Percentiles rank a stretch among this genome's conserved stretches.
Evolutionary conservation across 2,329 filamentous ascomycete species (phyloP).

Genomic region (Exophiala sp.): DNA sequence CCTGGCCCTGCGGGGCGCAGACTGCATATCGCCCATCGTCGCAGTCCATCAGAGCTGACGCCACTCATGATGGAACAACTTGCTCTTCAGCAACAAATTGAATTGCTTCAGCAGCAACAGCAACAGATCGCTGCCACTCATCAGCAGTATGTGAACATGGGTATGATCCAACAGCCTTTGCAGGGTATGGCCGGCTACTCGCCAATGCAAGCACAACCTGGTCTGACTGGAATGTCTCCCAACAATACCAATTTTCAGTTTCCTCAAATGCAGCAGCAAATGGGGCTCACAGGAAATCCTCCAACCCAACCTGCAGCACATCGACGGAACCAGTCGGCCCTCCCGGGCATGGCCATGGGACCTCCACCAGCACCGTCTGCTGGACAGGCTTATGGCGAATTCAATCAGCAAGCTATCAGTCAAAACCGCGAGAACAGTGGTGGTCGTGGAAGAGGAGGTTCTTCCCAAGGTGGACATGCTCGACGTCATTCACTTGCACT

Average conservation of each 20-base stretch:
- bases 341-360: slow-evolving; percentile 86
- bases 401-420: slow-evolving; percentile 58
- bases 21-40: slow-evolving; percentile 93
- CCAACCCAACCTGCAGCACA: slow-evolving; percentile 76
- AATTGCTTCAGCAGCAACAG: slow-evolving; percentile 93
- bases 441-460: slow-evolving; percentile 65
- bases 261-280: slow-evolving; percentile 60
- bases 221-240: slow-evolving; percentile 68
- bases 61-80: slow-evolving; percentile 99
- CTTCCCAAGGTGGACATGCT: slow-evolving; percentile 71
- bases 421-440: slow-evolving; percentile 67
- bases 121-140: slow-evolving; percentile 95
- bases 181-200: slow-evolving; percentile 66
- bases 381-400: slow-evolving; percentile 70
- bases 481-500: slow-evolving; percentile 90
- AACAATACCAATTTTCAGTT: slow-evolving; percentile 76
- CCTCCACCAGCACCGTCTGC: slow-evolving; percentile 90
- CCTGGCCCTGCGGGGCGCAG: slow-evolving; percentile 76
- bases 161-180: slow-evolving; percentile 82
- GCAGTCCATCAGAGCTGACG: slow-evolving; percentile 94
- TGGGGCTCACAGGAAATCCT: slow-evolving; percentile 66
- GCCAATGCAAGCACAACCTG: slow-evolving; percentile 63
- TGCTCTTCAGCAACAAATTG: slow-evolving; percentile 95
- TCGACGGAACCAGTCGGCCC: slow-evolving; percentile 94
- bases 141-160: slow-evolving; percentile 97